phyloP scores from a whole-genome alignment of 2,329 filamentous ascomycete species.

The Chaetothyriales sp. region DNA sequence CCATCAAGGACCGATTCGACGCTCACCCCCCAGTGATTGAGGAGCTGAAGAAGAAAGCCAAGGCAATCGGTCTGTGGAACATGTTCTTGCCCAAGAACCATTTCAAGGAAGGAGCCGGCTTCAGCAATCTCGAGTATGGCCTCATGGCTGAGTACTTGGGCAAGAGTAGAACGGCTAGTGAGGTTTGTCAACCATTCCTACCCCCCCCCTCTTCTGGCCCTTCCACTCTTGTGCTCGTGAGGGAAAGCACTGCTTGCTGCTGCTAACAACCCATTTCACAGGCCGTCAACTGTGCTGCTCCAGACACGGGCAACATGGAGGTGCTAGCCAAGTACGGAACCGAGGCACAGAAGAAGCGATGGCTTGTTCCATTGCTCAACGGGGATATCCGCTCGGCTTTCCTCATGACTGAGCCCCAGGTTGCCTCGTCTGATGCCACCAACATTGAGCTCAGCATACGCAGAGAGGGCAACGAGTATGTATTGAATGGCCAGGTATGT shows the following conservation, averaged over 20 bases:
- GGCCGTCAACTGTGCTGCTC: conserved; percentile 78
- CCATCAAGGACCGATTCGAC: conserved; percentile 52
- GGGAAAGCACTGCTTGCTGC: background rate
- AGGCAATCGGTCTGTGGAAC: conserved; percentile 83
- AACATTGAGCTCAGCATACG: conserved; percentile 79
- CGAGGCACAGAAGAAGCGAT: conserved; percentile 68
- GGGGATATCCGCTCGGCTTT: conserved; percentile 80
- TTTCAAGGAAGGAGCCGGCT: conserved; percentile 83
- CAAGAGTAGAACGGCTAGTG: conserved; percentile 66
- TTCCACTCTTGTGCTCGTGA: background rate
- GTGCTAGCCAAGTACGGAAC: conserved; percentile 78
- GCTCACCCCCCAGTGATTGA: conserved; percentile 70
- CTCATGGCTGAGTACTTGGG: conserved; percentile 94
- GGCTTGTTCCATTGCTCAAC: conserved; percentile 67
- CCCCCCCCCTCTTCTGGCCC: conserved; percentile 10
- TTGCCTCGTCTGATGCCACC: conserved; percentile 81
- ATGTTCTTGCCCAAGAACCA: conserved; percentile 93
- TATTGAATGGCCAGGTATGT: conserved; percentile 61
- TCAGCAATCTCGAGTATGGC: conserved; percentile 83
- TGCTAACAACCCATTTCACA: conserved; percentile 9
- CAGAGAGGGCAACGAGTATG: conserved; percentile 71
- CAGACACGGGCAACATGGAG: conserved; percentile 93
- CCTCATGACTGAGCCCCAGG: conserved; percentile 82
- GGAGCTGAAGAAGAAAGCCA: conserved; percentile 73
- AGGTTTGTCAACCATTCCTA: conserved; percentile 35